Conservation (phyloP, 306 rosid species). For the Urtica urens region DNA sequence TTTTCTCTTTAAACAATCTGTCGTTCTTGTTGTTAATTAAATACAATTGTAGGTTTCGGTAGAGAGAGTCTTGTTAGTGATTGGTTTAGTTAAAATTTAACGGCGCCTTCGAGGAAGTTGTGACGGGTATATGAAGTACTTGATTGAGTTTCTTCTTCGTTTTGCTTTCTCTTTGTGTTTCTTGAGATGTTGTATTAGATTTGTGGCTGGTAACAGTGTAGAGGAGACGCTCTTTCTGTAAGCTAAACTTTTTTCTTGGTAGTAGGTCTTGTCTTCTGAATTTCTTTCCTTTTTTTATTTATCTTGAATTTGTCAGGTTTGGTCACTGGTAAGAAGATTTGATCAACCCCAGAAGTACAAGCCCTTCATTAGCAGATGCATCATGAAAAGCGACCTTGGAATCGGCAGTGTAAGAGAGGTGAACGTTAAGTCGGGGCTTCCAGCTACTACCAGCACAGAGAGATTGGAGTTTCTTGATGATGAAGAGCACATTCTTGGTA, state of each 20-base stretch:
- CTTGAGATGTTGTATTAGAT: too few species aligned
- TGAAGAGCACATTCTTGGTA: constrained; percentile 69
- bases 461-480: constrained; percentile 75
- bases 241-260: background rate
- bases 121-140: too few species aligned
- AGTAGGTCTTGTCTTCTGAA: background rate
- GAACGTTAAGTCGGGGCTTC: constrained; percentile 87
- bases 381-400: constrained; percentile 63
- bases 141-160: too few species aligned
- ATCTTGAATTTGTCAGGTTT: constrained; percentile 72
- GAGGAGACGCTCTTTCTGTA: too few species aligned
- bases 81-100: too few species aligned
- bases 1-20: too few species aligned
- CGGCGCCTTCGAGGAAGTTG: too few species aligned
- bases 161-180: too few species aligned
- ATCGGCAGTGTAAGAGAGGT: constrained; percentile 88
- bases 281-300: constrained; percentile 4
- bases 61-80: too few species aligned
- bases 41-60: too few species aligned
- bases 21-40: too few species aligned
- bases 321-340: constrained; percentile 94
- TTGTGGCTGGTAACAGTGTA: too few species aligned
- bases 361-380: constrained; percentile 75
- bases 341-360: constrained; percentile 86
- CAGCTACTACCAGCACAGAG: constrained; percentile 87